Percentiles rank a stretch among this genome's conserved stretches.
phyloP scores from a whole-genome alignment of 192 early-diverging fungal genomes.

The Coemansia furcata region DNA sequence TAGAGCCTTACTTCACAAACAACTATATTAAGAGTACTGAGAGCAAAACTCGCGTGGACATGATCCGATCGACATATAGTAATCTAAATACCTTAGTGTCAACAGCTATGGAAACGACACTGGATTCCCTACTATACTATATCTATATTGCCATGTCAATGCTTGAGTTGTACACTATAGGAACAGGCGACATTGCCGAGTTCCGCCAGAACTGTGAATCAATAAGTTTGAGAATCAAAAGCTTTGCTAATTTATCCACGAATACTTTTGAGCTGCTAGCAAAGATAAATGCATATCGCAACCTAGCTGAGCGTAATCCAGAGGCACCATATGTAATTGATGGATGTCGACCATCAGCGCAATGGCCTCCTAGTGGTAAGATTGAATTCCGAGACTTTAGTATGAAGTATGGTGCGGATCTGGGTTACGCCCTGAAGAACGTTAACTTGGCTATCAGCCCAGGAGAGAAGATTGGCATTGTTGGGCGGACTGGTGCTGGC shows the following conservation, averaged over 20 bases:
- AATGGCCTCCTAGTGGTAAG: constrained; percentile 22
- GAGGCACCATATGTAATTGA: constrained; percentile 20
- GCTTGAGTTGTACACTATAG: neutral
- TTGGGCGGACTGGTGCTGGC: constrained; percentile 59
- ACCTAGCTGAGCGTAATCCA: neutral
- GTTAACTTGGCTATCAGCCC: constrained; percentile 50
- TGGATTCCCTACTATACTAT: too few relatives aligned
- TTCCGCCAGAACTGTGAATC: neutral
- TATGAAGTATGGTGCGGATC: constrained; percentile 15
- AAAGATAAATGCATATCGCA: too few relatives aligned
- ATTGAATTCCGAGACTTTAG: constrained; percentile 35
- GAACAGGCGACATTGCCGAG: neutral
- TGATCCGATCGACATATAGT: neutral
- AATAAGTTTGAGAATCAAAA: neutral
- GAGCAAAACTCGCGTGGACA: constrained; percentile 47
- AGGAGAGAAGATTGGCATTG: constrained; percentile 62
- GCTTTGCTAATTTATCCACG: neutral
- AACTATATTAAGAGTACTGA: constrained; percentile 57
- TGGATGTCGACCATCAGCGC: neutral
- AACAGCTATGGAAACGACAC: neutral
- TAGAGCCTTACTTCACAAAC: constrained; percentile 54
- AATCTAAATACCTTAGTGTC: neutral
- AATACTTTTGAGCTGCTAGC: neutral
- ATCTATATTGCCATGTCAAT: neutral
- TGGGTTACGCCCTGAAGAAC: constrained; percentile 28